Conservation (phyloP, 805 yeast genomes). For the Isabelozyma gotoi region DNA sequence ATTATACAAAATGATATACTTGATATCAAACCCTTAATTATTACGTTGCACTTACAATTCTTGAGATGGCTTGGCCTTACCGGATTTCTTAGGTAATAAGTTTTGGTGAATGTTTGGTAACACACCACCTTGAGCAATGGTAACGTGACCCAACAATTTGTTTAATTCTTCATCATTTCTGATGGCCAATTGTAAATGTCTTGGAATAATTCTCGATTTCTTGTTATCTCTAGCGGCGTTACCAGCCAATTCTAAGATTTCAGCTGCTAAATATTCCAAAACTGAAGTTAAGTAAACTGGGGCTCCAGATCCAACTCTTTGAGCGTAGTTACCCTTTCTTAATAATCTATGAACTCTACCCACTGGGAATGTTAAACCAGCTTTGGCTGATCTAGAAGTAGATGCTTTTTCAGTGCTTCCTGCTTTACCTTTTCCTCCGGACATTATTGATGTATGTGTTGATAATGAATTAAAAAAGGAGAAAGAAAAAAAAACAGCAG, state of each 20-base stretch:
- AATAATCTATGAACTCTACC: constrained; percentile 53
- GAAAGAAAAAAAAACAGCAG: background rate
- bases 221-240: constrained; percentile 54
- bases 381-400: constrained; percentile 49
- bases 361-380: constrained; percentile 51
- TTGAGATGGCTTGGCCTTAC: constrained; percentile 56
- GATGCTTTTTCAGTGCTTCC: constrained; percentile 48
- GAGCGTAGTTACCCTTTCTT: constrained; percentile 52
- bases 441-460: constrained; percentile 20
- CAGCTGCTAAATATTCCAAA: constrained; percentile 50
- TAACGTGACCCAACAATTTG: constrained; percentile 50
- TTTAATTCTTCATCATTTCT: constrained; percentile 54
- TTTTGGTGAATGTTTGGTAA: constrained; percentile 51
- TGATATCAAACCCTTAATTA: background rate
- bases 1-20: background rate
- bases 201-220: constrained; percentile 51
- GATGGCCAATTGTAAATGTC: constrained; percentile 53
- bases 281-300: constrained; percentile 52
- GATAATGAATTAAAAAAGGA: background rate
- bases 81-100: constrained; percentile 56
- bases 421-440: constrained; percentile 45
- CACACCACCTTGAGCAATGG: constrained; percentile 54
- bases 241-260: constrained; percentile 52
- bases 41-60: constrained; percentile 42
- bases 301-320: constrained; percentile 54